Percentiles rank a stretch among this genome's conserved stretches.
These are phyloP conservation scores for Vanrija sp. DNA, from an alignment of 1,284 basidiomycete species.

Conservation along the genomic window DNA sequence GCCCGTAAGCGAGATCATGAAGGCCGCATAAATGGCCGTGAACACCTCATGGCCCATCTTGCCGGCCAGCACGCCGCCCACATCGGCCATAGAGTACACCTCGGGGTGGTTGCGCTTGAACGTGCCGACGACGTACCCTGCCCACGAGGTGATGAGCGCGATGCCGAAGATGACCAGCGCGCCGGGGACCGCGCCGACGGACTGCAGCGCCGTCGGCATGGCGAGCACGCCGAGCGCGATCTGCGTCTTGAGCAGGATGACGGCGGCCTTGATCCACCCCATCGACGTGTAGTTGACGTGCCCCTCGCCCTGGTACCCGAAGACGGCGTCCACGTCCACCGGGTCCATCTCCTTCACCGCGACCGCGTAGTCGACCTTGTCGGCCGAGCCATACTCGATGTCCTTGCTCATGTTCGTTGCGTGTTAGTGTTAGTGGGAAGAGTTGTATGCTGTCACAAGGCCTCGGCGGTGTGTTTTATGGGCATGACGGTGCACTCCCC, in stretches of 20 bases:
- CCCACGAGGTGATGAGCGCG: constrained; percentile 29
- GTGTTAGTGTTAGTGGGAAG: too few relatives aligned
- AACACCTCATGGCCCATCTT: constrained; percentile 24
- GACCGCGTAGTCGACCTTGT: too few relatives aligned
- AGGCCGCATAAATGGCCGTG: constrained; percentile 1
- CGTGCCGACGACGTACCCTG: constrained; percentile 13
- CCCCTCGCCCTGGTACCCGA: constrained; percentile 30
- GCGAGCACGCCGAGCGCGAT: constrained; percentile 42
- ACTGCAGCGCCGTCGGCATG: constrained; percentile 29
- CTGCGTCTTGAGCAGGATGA: constrained; percentile 39
- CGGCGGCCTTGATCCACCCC: constrained; percentile 23
- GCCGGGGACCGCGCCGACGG: constrained; percentile 32
- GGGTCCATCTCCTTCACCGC: background rate
- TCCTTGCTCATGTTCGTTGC: too few relatives aligned
- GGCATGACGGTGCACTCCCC: too few relatives aligned
- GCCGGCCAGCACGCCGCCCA: constrained; percentile 22
- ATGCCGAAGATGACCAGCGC: constrained; percentile 27
- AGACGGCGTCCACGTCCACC: constrained; percentile 30
- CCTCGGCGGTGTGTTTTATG: too few relatives aligned
- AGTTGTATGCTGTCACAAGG: too few relatives aligned
- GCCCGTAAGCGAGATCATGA: constrained; percentile 21
- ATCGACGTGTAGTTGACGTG: constrained; percentile 34
- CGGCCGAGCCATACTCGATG: too few relatives aligned
- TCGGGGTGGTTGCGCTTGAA: constrained; percentile 24
- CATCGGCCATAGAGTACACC: constrained; percentile 24